Evolutionary conservation across 1,284 basidiomycete genomes (phyloP).

Genomic region (Phylloporus gajari): DNA sequence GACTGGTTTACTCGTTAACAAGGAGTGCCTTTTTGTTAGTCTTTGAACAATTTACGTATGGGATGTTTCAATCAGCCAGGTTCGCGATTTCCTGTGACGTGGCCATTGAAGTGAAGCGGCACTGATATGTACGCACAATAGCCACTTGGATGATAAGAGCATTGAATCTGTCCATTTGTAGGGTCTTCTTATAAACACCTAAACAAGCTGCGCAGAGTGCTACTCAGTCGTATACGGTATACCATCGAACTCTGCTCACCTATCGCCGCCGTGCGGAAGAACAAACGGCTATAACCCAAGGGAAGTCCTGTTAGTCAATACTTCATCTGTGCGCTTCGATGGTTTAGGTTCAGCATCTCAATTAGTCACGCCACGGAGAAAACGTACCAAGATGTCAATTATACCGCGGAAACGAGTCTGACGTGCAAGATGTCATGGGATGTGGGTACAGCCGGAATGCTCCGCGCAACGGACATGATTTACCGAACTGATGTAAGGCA

Average conservation of each 20-base stretch:
- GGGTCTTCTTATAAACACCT: no score
- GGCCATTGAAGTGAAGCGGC: no score
- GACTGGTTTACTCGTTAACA: not conserved
- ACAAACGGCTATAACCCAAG: not conserved
- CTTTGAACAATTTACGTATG: not conserved
- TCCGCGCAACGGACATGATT: slow-evolving; percentile 13
- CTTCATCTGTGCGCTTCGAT: not conserved
- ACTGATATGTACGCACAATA: no score
- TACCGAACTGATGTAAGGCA: slow-evolving; percentile 27
- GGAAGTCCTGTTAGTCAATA: no score
- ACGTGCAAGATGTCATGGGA: not conserved
- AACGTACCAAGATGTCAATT: not conserved
- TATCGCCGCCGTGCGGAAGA: not conserved
- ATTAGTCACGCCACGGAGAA: not conserved
- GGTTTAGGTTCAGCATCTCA: not conserved
- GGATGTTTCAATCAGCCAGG: not conserved
- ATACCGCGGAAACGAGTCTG: not conserved
- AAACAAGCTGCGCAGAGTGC: no score
- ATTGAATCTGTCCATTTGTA: no score
- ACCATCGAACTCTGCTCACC: not conserved
- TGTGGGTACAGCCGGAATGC: slow-evolving; percentile 26
- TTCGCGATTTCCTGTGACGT: no score
- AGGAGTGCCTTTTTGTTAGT: not conserved
- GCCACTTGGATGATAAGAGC: no score
- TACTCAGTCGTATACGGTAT: not conserved